Conservation (phyloP, 2,329 filamentous ascomycete species). For the Metarhizium robertsii region DNA sequence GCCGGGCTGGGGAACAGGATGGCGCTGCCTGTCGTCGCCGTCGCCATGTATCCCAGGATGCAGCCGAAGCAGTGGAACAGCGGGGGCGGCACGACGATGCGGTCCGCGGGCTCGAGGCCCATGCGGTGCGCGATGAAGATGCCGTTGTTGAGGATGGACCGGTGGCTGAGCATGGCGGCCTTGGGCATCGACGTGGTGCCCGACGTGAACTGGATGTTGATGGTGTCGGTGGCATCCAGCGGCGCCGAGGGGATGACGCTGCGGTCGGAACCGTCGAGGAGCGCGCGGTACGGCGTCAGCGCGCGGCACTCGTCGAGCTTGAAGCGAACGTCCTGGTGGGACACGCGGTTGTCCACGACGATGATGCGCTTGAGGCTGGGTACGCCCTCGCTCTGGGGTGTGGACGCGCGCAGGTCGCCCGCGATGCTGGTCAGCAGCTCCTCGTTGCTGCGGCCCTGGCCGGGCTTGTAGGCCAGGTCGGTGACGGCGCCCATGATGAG, state of each 20-base stretch:
- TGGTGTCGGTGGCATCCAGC: constrained; percentile 56
- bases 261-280: constrained; percentile 25
- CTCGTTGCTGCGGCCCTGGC: constrained; percentile 43
- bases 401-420: constrained; percentile 27
- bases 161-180: constrained; percentile 80
- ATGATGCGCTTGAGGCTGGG: constrained; percentile 64
- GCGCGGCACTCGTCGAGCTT: constrained; percentile 29
- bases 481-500: constrained; percentile 83
- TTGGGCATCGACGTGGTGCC: constrained; percentile 91
- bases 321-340: constrained; percentile 36
- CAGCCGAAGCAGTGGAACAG: constrained; percentile 87
- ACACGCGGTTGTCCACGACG: constrained; percentile 65
- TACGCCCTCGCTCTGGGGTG: constrained; percentile 36
- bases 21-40: constrained; percentile 66
- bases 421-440: constrained; percentile 35
- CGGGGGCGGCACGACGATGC: constrained; percentile 77
- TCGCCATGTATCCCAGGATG: constrained; percentile 93
- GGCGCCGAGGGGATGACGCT: constrained; percentile 33
- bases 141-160: constrained; percentile 87
- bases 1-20: constrained; percentile 82
- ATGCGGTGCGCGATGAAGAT: constrained; percentile 76
- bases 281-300: constrained; percentile 34
- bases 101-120: constrained; percentile 64
- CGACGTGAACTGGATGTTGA: constrained; percentile 95
- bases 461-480: constrained; percentile 61